Conservation (phyloP, 2,329 filamentous ascomycete genomes). For the Colletotrichum magnum region DNA sequence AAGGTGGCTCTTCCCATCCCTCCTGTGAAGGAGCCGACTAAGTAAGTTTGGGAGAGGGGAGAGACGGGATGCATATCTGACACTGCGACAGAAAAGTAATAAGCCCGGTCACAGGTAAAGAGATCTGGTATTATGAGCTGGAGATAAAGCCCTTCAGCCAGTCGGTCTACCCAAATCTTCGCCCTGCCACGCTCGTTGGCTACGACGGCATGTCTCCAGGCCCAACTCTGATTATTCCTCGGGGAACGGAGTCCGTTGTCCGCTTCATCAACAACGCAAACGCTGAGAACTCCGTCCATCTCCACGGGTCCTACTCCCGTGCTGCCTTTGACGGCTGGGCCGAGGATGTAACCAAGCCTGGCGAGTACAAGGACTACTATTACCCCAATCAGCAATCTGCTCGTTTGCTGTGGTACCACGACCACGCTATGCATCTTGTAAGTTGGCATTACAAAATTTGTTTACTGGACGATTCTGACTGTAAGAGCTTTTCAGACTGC, state of each 20-base stretch:
- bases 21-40: conserved; percentile 56
- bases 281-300: conserved; percentile 62
- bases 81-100: conserved; percentile 45
- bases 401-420: conserved; percentile 71
- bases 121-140: conserved; percentile 54
- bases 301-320: conserved; percentile 68
- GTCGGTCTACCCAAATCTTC: conserved; percentile 54
- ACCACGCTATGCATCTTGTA: conserved; percentile 54
- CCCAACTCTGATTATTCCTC: conserved; percentile 61
- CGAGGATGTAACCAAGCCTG: conserved; percentile 62
- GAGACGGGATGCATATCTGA: background rate
- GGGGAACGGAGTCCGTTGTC: conserved; percentile 62
- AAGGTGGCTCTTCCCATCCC: conserved; percentile 58
- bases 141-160: conserved; percentile 52
- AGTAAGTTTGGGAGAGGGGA: conserved; percentile 48
- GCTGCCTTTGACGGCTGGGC: conserved; percentile 65
- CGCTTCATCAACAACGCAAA: conserved; percentile 65
- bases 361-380: conserved; percentile 74
- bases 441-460: conserved; percentile 7
- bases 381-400: conserved; percentile 69
- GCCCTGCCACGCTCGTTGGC: conserved; percentile 48
- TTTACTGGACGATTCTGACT: background rate
- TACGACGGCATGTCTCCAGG: conserved; percentile 66
- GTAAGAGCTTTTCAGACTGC: conserved; percentile 56
- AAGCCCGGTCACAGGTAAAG: conserved; percentile 51